Conservation (phyloP, 1,139 yeast species). For the Pichia sp. region DNA sequence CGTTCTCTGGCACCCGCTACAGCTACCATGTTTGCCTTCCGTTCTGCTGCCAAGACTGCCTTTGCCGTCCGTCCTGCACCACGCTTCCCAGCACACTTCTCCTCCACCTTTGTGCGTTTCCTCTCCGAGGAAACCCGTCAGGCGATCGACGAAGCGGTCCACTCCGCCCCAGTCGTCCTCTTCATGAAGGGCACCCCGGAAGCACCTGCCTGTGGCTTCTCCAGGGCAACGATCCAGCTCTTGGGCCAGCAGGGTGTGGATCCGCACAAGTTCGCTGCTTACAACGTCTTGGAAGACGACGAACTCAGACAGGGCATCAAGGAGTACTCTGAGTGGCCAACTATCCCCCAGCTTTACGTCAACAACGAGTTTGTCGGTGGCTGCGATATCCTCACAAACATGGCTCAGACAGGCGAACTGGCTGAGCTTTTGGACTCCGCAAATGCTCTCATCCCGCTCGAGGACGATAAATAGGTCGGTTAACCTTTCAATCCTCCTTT, state of each 20-base stretch:
- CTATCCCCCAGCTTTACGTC: constrained; percentile 64
- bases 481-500: background rate
- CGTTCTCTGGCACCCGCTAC: too few relatives aligned
- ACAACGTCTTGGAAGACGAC: constrained; percentile 89
- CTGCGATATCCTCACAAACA: constrained; percentile 86
- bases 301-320: constrained; percentile 91
- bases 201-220: constrained; percentile 96
- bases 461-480: constrained; percentile 21
- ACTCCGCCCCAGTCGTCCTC: constrained; percentile 86
- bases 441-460: constrained; percentile 74
- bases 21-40: constrained; percentile 7
- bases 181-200: constrained; percentile 98
- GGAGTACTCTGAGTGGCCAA: constrained; percentile 94
- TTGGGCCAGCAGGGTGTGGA: constrained; percentile 97
- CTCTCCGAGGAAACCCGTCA: constrained; percentile 70
- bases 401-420: constrained; percentile 90
- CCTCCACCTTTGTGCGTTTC: constrained; percentile 36
- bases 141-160: constrained; percentile 81
- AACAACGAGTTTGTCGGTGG: constrained; percentile 91
- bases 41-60: background rate
- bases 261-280: constrained; percentile 93
- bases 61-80: background rate
- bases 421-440: constrained; percentile 75
- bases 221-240: constrained; percentile 87
- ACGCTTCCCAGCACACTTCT: too few relatives aligned